These are phyloP conservation scores for Chytridium lagenaria DNA, from an alignment of 371 early-diverging fungal genomes.

Conservation along the genomic window DNA sequence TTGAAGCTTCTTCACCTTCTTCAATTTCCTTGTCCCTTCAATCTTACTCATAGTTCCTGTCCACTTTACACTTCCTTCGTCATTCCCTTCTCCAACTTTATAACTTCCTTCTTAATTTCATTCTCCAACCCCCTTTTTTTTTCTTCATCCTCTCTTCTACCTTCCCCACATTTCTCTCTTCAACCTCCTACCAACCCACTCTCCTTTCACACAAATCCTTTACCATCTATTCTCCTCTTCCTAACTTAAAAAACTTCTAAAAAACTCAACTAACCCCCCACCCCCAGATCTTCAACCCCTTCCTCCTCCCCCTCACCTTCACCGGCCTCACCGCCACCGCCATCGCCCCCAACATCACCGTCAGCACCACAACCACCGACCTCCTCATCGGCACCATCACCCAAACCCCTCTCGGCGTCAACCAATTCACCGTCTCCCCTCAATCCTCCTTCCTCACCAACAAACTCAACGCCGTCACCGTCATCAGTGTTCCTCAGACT, in stretches of 20 bases:
- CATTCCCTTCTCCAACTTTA: too few species aligned
- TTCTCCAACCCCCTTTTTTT: neutral
- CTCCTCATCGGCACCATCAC: slow-evolving; percentile 18
- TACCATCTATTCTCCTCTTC: neutral
- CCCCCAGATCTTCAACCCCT: slow-evolving; percentile 19
- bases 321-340: slow-evolving; percentile 18
- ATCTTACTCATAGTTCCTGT: too few species aligned
- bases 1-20: too few species aligned
- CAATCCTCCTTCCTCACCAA: slow-evolving; percentile 5
- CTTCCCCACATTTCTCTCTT: neutral
- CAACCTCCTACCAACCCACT: neutral
- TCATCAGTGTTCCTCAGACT: neutral
- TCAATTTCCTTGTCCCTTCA: too few species aligned
- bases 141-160: neutral
- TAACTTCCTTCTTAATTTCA: too few species aligned
- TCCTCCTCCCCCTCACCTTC: slow-evolving; percentile 21
- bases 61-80: too few species aligned
- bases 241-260: neutral
- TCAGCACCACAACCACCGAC: neutral
- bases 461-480: slow-evolving; percentile 14
- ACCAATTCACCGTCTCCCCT: slow-evolving; percentile 2
- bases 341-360: slow-evolving; percentile 10
- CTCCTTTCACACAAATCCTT: too few species aligned
- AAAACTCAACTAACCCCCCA: neutral
- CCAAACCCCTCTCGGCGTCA: slow-evolving; percentile 15